Base-by-base conservation (phyloP, 2,329 filamentous ascomycete genomes). In the Chrysosporium keratinophilum region DNA sequence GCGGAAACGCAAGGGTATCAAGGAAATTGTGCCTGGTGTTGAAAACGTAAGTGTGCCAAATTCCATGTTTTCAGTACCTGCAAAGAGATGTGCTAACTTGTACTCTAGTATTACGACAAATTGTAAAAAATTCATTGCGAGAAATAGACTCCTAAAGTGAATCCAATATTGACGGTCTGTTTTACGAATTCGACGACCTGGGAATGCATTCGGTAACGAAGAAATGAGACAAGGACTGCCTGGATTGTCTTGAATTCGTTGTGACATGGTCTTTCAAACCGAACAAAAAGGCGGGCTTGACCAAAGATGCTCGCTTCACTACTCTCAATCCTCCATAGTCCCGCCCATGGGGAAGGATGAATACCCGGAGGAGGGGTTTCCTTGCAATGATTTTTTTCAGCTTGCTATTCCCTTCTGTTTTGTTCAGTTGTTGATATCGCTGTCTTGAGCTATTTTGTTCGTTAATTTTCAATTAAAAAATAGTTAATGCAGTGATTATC, bases 1-100 rank as follows among this genome's bases (percentile, higher is more conserved):
- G 85, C 89, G 93, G 73, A 96, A 96, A 85, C 88, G 91, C 78
- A 98, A 98, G 88, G 93, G 91, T 88, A 80, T 98, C 81, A 98
- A 98, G 88, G 78, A 85, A 70, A 82, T 88, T 68, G 87, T 96
- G 72, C 91, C 93, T 67, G 87, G 85, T 73, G 84, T 89, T 78
- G 88, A 88, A 72, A 95, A 96, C 82, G 88, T 93, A 83, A 88
- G 88, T 87, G 61, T 55, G 56, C 35, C 6, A 3, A n/a, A 10
- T 19, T 35, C 37, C 5, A 34, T 23, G 10, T 28, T 10, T 41
- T 7, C 20, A 6, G 0, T 44, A 33, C 37, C 11, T 17, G 54
- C 49, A 43, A 63, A 67, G 63, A 67, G 55, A 6, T 14, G 46
- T 28, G 43, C 28, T 59, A 54, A 47, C 43, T 41, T 50, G 64